Evolutionary conservation across 768 basidiomycete genomes (phyloP).

Genomic region (Auricularia heimuer): DNA sequence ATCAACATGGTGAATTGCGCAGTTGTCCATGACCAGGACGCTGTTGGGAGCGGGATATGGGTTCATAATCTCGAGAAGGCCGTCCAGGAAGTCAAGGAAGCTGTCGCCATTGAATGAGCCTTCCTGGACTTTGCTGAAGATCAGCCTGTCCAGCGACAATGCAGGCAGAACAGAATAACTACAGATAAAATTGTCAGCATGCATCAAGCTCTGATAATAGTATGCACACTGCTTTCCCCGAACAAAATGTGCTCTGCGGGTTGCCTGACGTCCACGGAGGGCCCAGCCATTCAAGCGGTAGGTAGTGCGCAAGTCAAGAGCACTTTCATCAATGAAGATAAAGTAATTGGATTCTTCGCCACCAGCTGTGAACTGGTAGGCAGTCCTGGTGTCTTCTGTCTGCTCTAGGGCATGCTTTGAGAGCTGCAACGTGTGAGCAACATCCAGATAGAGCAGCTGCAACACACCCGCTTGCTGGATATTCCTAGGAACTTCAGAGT

Average conservation of each 20-base stretch:
- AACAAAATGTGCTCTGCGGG: slow-evolving; percentile 11
- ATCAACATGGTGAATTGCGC: slow-evolving; percentile 23
- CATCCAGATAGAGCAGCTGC: not conserved
- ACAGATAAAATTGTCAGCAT: not conserved
- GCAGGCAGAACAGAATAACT: slow-evolving; percentile 30
- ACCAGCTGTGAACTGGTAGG: not conserved
- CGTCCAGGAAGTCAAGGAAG: slow-evolving; percentile 25
- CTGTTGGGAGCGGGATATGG: slow-evolving; percentile 27
- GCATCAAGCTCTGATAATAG: not conserved
- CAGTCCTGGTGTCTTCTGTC: not conserved
- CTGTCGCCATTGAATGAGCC: slow-evolving; percentile 19
- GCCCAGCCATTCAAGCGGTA: slow-evolving; percentile 10
- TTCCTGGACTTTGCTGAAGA: slow-evolving; percentile 20
- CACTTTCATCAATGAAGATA: slow-evolving; percentile 14
- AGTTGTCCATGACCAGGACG: slow-evolving; percentile 33
- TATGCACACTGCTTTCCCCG: slow-evolving; percentile 10
- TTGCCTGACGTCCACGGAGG: slow-evolving; percentile 4
- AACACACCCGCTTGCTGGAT: not conserved
- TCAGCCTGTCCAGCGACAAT: slow-evolving; percentile 25
- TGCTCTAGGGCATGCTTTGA: not conserved
- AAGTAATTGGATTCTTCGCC: slow-evolving; percentile 8
- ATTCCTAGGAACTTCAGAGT: not conserved
- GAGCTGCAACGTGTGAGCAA: not conserved
- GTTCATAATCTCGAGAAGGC: slow-evolving; percentile 28
- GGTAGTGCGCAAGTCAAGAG: slow-evolving; percentile 6